Evolutionary conservation across 2,329 filamentous ascomycete species (phyloP).

Genomic region (Cylindrodendrum hubeiense): DNA sequence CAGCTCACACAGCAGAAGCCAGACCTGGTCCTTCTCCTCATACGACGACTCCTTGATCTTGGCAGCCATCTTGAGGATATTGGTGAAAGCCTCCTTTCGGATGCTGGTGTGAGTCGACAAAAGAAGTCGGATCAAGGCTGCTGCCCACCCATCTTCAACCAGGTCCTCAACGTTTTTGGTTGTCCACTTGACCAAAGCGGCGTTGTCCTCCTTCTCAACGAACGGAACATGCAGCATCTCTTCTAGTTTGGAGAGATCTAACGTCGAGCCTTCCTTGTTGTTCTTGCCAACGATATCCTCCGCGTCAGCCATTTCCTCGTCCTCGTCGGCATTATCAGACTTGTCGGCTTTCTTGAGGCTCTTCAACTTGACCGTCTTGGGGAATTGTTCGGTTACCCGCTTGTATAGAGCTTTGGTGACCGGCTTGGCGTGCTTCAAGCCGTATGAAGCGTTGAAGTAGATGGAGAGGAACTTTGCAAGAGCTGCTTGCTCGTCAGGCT

Average conservation of each 20-base stretch:
- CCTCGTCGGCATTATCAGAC: slow-evolving; percentile 20
- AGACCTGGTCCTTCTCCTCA: slow-evolving; percentile 81
- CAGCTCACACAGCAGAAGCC: slow-evolving; percentile 83
- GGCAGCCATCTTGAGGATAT: slow-evolving; percentile 73
- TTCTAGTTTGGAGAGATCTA: slow-evolving; percentile 60
- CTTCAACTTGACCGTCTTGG: slow-evolving; percentile 42
- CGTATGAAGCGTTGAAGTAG: slow-evolving; percentile 67
- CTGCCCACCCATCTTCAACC: slow-evolving; percentile 81
- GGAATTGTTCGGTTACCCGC: slow-evolving; percentile 49
- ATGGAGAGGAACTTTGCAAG: slow-evolving; percentile 70
- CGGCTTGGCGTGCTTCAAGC: slow-evolving; percentile 58
- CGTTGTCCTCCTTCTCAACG: slow-evolving; percentile 61
- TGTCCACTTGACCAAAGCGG: slow-evolving; percentile 73
- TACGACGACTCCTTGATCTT: slow-evolving; percentile 77
- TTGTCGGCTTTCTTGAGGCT: slow-evolving; percentile 35
- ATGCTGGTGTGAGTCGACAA: slow-evolving; percentile 81
- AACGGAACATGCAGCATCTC: slow-evolving; percentile 65
- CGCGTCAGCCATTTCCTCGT: slow-evolving; percentile 36
- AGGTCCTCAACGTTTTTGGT: slow-evolving; percentile 83
- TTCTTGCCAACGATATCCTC: slow-evolving; percentile 12
- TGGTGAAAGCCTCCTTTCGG: slow-evolving; percentile 80
- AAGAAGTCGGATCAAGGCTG: slow-evolving; percentile 79
- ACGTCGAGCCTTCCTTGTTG: slow-evolving; percentile 20
- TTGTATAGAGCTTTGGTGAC: slow-evolving; percentile 46
- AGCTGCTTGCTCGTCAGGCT: slow-evolving; percentile 55